Percentiles rank a stretch among this genome's conserved stretches.
phyloP scores from a whole-genome alignment of 768 basidiomycete genomes.

The Suillus clintonianus region DNA sequence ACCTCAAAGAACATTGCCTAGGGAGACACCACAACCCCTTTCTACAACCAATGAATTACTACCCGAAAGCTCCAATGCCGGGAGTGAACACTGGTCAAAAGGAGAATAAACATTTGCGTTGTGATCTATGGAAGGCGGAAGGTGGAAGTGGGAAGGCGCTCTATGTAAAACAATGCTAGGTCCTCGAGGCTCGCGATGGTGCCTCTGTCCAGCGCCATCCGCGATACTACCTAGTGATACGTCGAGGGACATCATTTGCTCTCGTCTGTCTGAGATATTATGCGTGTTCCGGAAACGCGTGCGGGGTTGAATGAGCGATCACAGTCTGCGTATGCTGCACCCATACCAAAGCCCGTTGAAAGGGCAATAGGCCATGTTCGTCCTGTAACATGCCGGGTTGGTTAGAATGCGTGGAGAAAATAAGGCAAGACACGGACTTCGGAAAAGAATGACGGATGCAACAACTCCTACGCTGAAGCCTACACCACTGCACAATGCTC shows the following conservation, averaged over 20 bases:
- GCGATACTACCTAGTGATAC: neutral
- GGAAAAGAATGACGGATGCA: constrained; percentile 88
- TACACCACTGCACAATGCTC: constrained; percentile 58
- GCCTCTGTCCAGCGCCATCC: neutral
- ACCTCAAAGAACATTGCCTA: constrained; percentile 43
- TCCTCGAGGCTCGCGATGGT: constrained; percentile 25
- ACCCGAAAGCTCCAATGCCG: constrained; percentile 3
- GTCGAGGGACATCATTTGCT: constrained; percentile 16
- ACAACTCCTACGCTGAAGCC: constrained; percentile 90
- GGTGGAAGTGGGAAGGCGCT: constrained; percentile 3
- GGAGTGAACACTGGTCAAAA: neutral
- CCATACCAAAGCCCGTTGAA: constrained; percentile 83
- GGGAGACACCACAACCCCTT: neutral
- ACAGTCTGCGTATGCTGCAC: constrained; percentile 89
- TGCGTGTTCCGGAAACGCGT: constrained; percentile 79
- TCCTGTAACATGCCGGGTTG: constrained; percentile 46
- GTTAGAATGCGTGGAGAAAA: neutral
- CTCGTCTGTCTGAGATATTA: constrained; percentile 47
- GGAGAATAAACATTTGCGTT: neutral
- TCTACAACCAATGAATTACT: constrained; percentile 8
- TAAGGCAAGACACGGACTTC: constrained; percentile 57
- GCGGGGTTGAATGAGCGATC: constrained; percentile 93
- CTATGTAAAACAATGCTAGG: constrained; percentile 15
- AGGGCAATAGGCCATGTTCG: constrained; percentile 91
- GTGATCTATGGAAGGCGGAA: constrained; percentile 7